Conservation (phyloP, 2,329 filamentous ascomycete species). For the Paecilomyces sp. region DNA sequence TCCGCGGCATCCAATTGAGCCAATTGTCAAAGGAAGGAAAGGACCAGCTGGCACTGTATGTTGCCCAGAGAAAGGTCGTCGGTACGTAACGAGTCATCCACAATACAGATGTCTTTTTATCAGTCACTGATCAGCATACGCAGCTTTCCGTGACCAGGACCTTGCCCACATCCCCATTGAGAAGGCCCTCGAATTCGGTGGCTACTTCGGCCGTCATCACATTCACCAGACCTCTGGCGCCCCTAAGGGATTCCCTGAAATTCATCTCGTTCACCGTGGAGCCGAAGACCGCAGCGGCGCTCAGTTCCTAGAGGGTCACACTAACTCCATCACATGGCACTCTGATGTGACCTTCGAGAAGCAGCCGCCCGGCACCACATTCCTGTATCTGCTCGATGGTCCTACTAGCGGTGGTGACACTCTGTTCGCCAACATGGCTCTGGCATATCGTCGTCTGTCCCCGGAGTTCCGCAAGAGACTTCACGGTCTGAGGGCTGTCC, state of each 20-base stretch:
- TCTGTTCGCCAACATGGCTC: constrained; percentile 69
- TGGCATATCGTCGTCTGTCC: constrained; percentile 74
- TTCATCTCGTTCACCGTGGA: constrained; percentile 72
- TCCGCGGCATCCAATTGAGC: constrained; percentile 65
- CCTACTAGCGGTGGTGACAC: constrained; percentile 79
- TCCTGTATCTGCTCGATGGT: constrained; percentile 79
- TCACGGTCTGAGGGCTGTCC: constrained; percentile 71
- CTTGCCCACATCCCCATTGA: constrained; percentile 63
- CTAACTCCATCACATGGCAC: constrained; percentile 82
- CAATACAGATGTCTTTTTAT: not conserved
- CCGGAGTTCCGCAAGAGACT: constrained; percentile 72
- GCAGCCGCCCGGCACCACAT: constrained; percentile 84
- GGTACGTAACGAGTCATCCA: constrained; percentile 29
- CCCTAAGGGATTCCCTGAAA: constrained; percentile 63
- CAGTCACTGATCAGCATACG: not conserved
- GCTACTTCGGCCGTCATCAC: constrained; percentile 74
- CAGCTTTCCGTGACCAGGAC: constrained; percentile 68
- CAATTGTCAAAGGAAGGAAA: constrained; percentile 61
- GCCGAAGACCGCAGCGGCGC: constrained; percentile 55
- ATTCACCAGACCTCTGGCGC: constrained; percentile 74
- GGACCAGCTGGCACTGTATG: constrained; percentile 59
- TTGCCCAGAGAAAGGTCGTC: constrained; percentile 57
- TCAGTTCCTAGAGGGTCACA: constrained; percentile 61
- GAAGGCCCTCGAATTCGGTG: constrained; percentile 61
- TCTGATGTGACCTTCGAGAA: constrained; percentile 81